These are phyloP conservation scores for Spergularia marina DNA, from an alignment of 148 eudicot species.

Conservation along the genomic window DNA sequence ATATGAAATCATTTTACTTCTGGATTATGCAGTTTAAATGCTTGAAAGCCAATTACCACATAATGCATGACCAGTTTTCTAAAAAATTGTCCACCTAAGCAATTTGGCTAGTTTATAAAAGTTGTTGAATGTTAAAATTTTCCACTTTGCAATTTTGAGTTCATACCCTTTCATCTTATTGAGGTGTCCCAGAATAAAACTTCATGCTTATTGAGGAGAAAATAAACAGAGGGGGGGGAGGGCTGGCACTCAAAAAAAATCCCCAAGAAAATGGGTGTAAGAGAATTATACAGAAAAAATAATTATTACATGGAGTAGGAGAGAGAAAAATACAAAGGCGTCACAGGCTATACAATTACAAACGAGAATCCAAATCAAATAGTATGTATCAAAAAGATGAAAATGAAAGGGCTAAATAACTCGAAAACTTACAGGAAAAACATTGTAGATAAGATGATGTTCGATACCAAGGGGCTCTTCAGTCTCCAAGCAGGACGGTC, in stretches of 20 bases:
- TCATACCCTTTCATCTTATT: background rate
- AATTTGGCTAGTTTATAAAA: no score
- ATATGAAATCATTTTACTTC: no score
- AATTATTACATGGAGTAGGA: no score
- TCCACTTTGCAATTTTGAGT: background rate
- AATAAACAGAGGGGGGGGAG: background rate
- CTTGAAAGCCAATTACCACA: background rate
- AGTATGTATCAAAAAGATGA: no score
- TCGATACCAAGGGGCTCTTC: constrained; percentile 96
- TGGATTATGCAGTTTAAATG: no score
- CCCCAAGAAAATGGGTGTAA: no score
- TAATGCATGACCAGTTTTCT: background rate
- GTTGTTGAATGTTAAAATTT: no score
- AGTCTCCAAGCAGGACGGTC: constrained; percentile 92
- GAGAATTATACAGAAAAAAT: no score
- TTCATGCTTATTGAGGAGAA: background rate
- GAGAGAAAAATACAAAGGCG: no score
- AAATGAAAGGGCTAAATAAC: background rate
- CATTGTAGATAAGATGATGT: constrained; percentile 89
- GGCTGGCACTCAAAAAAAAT: background rate
- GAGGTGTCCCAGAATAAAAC: background rate
- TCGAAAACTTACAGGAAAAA: constrained; percentile 63
- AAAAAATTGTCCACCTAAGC: no score
- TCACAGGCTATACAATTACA: no score
- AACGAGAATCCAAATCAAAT: no score